Evolutionary conservation across 2,329 filamentous ascomycete genomes (phyloP).

Genomic region (Cladosporium phlei): DNA sequence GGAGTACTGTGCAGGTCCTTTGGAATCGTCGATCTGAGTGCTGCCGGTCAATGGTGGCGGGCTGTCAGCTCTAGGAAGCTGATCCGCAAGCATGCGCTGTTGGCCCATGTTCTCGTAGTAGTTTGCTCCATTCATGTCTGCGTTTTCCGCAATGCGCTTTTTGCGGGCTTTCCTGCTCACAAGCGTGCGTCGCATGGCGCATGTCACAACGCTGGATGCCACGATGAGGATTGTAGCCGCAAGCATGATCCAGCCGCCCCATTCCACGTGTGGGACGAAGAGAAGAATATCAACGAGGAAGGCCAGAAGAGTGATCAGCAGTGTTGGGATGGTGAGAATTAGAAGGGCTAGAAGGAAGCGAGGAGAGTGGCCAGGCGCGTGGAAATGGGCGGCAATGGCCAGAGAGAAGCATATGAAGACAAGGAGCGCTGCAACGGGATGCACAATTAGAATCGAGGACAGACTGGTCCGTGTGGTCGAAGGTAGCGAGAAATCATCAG

Average conservation of each 20-base stretch:
- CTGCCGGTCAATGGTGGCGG: slow-evolving; percentile 49
- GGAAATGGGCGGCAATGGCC: slow-evolving; percentile 76
- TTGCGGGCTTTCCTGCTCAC: slow-evolving; percentile 90
- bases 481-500: slow-evolving; percentile 55
- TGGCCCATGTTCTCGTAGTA: slow-evolving; percentile 60
- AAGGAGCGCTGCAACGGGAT: slow-evolving; percentile 82
- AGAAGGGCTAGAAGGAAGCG: slow-evolving; percentile 80
- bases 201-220: slow-evolving; percentile 77
- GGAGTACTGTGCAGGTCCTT: slow-evolving; percentile 53
- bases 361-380: slow-evolving; percentile 81
- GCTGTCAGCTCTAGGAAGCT: slow-evolving; percentile 46
- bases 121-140: slow-evolving; percentile 93
- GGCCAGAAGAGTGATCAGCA: slow-evolving; percentile 76
- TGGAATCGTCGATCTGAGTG: slow-evolving; percentile 52
- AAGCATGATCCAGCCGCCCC: slow-evolving; percentile 91
- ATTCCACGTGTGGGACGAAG: slow-evolving; percentile 88
- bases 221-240: slow-evolving; percentile 82
- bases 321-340: slow-evolving; percentile 78
- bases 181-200: slow-evolving; percentile 88
- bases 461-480: slow-evolving; percentile 64
- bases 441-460: slow-evolving; percentile 86
- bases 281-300: slow-evolving; percentile 92
- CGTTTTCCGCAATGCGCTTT: slow-evolving; percentile 85
- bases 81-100: slow-evolving; percentile 38
- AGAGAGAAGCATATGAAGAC: slow-evolving; percentile 80